A percentile compares a stretch with the other conserved stretches of the same genome.
These are phyloP conservation scores for Hypoxylon fragiforme DNA, from an alignment of 495 filamentous ascomycete species.

Conservation along the genomic window DNA sequence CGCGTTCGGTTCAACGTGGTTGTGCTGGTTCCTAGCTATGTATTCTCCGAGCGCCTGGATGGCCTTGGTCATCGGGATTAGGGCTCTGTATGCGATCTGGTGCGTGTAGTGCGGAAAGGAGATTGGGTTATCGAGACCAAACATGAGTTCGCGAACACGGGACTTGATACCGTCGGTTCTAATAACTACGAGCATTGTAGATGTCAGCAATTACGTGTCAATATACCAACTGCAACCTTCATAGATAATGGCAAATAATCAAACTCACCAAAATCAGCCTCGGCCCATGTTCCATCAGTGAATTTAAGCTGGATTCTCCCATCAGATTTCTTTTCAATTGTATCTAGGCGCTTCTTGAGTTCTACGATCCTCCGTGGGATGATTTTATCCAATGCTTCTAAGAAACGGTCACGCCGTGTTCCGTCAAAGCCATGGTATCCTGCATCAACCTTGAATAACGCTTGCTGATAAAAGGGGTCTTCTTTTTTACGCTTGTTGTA, in stretches of 20 bases:
- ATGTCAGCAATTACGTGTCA: no score
- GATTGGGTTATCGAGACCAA: conserved; percentile 44
- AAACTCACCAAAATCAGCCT: conserved; percentile 40
- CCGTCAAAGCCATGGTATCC: conserved; percentile 35
- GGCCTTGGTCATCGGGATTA: conserved; percentile 57
- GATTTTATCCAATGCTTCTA: conserved; percentile 52
- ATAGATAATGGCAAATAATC: background rate
- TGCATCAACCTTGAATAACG: conserved; percentile 26
- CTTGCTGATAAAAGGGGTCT: conserved; percentile 12
- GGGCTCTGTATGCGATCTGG: conserved; percentile 55
- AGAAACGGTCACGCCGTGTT: conserved; percentile 54
- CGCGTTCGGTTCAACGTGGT: conserved; percentile 50
- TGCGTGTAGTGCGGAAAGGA: conserved; percentile 51
- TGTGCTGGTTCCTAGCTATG: conserved; percentile 47
- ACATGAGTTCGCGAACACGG: conserved; percentile 38
- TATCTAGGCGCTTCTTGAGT: conserved; percentile 39
- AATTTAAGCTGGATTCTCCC: conserved; percentile 34
- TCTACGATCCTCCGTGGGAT: conserved; percentile 46
- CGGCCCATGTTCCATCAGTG: conserved; percentile 39
- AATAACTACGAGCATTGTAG: conserved; percentile 18
- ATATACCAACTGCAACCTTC: no score
- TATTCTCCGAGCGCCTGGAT: conserved; percentile 52
- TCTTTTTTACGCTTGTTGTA: conserved; percentile 20
- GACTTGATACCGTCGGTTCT: conserved; percentile 47
- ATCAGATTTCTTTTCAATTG: conserved; percentile 20